A percentile compares a stretch with the other conserved stretches of the same genome.
phyloP scores from a whole-genome alignment of 768 basidiomycete species.

The Tulasnella sp. region DNA sequence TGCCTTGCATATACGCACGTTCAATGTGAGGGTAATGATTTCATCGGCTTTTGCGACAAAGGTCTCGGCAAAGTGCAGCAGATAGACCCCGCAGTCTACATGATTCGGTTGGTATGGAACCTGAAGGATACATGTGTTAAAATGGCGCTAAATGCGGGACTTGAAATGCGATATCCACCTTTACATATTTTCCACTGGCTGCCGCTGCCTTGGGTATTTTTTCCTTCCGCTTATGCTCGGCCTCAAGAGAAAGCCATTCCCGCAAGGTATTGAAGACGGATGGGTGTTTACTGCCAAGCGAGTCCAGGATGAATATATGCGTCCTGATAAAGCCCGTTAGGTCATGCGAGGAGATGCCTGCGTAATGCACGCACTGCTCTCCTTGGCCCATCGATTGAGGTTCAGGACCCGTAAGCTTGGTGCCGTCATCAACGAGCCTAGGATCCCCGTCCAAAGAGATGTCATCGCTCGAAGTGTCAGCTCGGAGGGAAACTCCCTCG shows the following conservation, averaged over 20 bases:
- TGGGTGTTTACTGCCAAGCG: slow-evolving; percentile 66
- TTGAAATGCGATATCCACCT: background rate
- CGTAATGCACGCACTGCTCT: background rate
- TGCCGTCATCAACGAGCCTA: background rate
- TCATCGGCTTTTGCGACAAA: slow-evolving; percentile 59
- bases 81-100: slow-evolving; percentile 87
- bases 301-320: slow-evolving; percentile 84
- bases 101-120: slow-evolving; percentile 84
- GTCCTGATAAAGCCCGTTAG: slow-evolving; percentile 26
- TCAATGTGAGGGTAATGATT: slow-evolving; percentile 29
- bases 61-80: slow-evolving; percentile 75
- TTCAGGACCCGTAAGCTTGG: background rate
- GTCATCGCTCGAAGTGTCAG: background rate
- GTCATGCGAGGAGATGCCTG: background rate
- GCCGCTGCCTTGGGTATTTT: slow-evolving; percentile 36
- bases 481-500: background rate
- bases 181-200: background rate
- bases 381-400: background rate
- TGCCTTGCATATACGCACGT: background rate
- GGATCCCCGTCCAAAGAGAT: background rate
- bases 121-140: slow-evolving; percentile 34
- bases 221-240: slow-evolving; percentile 54
- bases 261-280: slow-evolving; percentile 53
- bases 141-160: background rate
- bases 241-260: slow-evolving; percentile 68